Conservation (phyloP, 2,329 filamentous ascomycete species). For the Raffaelea arxii region DNA sequence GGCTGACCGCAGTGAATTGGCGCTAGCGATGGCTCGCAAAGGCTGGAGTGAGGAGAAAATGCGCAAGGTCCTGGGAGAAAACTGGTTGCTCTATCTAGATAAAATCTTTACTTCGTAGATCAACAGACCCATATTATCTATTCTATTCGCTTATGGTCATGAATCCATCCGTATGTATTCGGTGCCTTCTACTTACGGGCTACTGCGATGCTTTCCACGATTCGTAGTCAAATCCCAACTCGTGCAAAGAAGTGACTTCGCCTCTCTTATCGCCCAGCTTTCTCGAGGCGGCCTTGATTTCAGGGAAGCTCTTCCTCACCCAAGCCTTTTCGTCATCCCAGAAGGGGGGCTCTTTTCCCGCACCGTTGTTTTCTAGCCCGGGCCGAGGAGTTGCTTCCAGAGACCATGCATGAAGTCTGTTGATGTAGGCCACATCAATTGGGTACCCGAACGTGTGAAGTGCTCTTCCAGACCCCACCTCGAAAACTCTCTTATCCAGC, state of each 20-base stretch:
- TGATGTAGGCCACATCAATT: constrained; percentile 50
- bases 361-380: constrained; percentile 25
- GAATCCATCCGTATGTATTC: no score
- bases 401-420: constrained; percentile 42
- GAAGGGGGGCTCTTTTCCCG: constrained; percentile 26
- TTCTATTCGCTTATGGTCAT: no score
- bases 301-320: constrained; percentile 28
- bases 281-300: constrained; percentile 29
- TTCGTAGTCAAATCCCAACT: constrained; percentile 29
- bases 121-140: neutral
- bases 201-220: constrained; percentile 20
- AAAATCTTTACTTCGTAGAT: constrained; percentile 18
- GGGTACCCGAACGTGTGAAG: constrained; percentile 34
- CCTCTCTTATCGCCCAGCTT: constrained; percentile 24
- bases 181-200: no score
- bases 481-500: neutral
- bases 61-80: constrained; percentile 27
- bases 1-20: constrained; percentile 23
- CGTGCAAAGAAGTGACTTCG: constrained; percentile 23
- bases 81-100: constrained; percentile 27
- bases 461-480: constrained; percentile 10
- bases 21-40: constrained; percentile 25
- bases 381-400: constrained; percentile 21
- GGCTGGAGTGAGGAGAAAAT: constrained; percentile 28
- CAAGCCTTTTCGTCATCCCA: constrained; percentile 30